Evolutionary conservation across 495 filamentous ascomycete genomes (phyloP), one percentile per base, ranked within the genome.

Genomic region (Penicillium waksmanii): DNA sequence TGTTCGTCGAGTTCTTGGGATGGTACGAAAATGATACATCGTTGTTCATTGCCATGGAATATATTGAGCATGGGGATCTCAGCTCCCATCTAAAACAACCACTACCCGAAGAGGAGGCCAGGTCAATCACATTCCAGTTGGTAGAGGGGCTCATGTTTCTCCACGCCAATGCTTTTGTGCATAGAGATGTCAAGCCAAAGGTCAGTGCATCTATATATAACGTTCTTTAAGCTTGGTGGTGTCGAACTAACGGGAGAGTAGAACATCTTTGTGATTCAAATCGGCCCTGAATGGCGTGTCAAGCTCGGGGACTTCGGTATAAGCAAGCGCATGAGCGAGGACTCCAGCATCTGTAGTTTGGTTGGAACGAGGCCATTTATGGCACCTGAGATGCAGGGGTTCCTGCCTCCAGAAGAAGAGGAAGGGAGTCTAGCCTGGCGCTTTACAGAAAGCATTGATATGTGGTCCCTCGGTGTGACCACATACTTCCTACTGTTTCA

Each of bases 151-250:
- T 82, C 5, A 33, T 57, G 2, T 66, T 70, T 27, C 79, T 84
- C 73, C 81, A 83, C 53, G 51, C 68, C n/a, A 69, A 77, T 42
- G 64, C 63, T 0, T 83, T 75, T 64, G 69, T 68, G 19, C 80
- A 84, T 61, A 58, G 80, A 31, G 81, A 83, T 63, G 47, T 82
- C 1, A 84, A 84, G 58, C 81, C 82, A n/a, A 66, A 69, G 46
- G 77, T 76, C 3, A 27, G 46, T 48, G 12, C 3, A 5, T 38
- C 36, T 31, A 38, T 3, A 38, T 6, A 70, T 53, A 21, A 17
- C 34, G 4, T 27, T 40, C 17, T n/a, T 8, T 1, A 25, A 12
- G 11, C 2, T 18, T 19, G 23, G 11, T 13, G 19, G 13, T 6
- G 13, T 5, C 35, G 1, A 42, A 3, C 19, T 53, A 38, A 42